These are phyloP conservation scores for Rhizopogon vulgaris DNA, from an alignment of 768 basidiomycete genomes.

Conservation along the genomic window DNA sequence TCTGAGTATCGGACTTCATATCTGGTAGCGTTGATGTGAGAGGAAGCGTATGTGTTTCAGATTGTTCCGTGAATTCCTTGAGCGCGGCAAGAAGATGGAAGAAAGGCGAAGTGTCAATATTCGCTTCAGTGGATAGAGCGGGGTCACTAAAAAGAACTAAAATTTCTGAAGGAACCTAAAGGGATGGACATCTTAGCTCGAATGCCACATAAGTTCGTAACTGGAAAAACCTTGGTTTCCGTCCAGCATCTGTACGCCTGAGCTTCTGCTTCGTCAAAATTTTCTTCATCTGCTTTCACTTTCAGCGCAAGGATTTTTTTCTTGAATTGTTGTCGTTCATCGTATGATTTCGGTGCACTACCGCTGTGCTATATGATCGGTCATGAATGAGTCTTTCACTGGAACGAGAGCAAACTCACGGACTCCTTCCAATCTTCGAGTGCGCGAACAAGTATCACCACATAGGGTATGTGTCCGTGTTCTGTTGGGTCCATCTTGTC, in stretches of 20 bases:
- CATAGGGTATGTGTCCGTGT: conserved; percentile 86
- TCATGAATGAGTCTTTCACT: neutral
- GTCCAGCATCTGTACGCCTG: conserved; percentile 84
- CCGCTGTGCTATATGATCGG: conserved; percentile 54
- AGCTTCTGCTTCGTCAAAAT: conserved; percentile 90
- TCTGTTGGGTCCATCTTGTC: conserved; percentile 80
- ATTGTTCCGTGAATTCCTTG: conserved; percentile 49
- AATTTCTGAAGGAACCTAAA: conserved; percentile 64
- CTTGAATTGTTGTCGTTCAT: conserved; percentile 79
- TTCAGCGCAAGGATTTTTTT: conserved; percentile 53
- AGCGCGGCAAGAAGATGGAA: conserved; percentile 77
- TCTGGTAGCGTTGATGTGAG: conserved; percentile 87
- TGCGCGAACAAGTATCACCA: conserved; percentile 79
- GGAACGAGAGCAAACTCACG: conserved; percentile 35
- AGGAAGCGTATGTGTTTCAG: conserved; percentile 61
- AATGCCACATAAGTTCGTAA: conserved; percentile 1
- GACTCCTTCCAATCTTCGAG: conserved; percentile 77
- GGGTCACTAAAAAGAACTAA: conserved; percentile 57
- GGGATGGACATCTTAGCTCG: neutral
- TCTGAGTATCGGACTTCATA: conserved; percentile 87
- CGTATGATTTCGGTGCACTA: conserved; percentile 40
- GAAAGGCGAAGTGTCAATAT: conserved; percentile 56
- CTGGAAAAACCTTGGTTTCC: conserved; percentile 34
- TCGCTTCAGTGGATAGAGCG: conserved; percentile 35
- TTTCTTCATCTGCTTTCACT: conserved; percentile 85